Evolutionary conservation across 2,329 filamentous ascomycete genomes (phyloP), one percentile per base, ranked within the genome.

Genomic region (Colletotrichum nymphaeae): DNA sequence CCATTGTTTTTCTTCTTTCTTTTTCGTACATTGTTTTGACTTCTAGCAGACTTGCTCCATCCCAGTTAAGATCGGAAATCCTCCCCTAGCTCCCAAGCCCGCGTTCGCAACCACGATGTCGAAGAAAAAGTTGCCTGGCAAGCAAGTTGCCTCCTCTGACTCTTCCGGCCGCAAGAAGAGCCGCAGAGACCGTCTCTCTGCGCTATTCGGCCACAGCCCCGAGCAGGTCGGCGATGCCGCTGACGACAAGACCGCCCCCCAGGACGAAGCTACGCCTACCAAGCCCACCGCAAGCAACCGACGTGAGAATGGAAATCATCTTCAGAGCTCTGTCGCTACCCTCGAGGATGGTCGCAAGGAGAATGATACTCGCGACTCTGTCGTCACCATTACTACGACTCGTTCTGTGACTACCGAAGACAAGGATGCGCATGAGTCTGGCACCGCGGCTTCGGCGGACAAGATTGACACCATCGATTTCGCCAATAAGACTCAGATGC

Each of bases 161-260:
- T 60, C 46, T 2, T 32, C 26, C 1, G 24, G 6, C 8, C 24
- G 19, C 19, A 56, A n/a, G 11, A 67, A 62, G 9, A 58, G 46
- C 16, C 35, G 57, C 26, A 60, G 49, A 62, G 42, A 16, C 5
- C 60, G 71, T 46, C 49, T 73, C 19, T 66, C 58, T 56, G 62
- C 46, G 32, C 60, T 73, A 6, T 73, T 73, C 14, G 56, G 60
- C 14, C 52, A 56, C 22, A 57, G 35, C 5, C 22, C 58, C 1
- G 57, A 62, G 24, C 35, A 49, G 11, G 19, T 46, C n/a, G 60
- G n/a, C 6, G 60, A 60, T 12, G 46, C 8, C 2, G 11, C 56
- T 5, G 26, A 37, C 8, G 12, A 22, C 19, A 14, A 37, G 11
- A 22, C 22, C 7, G 8, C 69, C 52, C 11, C 37, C 11, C 37